phyloP scores from a whole-genome alignment of 2,329 filamentous ascomycete species.

The Monosporascus sp. region DNA sequence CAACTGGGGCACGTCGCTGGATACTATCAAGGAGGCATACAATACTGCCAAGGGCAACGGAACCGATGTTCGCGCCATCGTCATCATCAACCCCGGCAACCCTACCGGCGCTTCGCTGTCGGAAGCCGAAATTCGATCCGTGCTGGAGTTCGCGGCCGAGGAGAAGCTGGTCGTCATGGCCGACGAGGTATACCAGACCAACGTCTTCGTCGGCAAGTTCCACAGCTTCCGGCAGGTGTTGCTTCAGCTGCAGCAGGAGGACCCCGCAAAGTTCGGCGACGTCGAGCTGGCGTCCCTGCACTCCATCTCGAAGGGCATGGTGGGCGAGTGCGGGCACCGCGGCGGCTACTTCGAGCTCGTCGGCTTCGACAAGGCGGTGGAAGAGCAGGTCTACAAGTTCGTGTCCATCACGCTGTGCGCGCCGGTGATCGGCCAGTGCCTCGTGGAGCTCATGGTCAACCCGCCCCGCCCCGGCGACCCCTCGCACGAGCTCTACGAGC shows the following conservation, averaged over 20 bases:
- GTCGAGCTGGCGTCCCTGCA: slow-evolving; percentile 90
- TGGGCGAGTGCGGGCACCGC: slow-evolving; percentile 95
- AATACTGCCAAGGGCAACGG: slow-evolving; percentile 70
- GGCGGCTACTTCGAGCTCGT: slow-evolving; percentile 97
- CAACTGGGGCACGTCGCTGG: slow-evolving; percentile 82
- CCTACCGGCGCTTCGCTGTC: slow-evolving; percentile 86
- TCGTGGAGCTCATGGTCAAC: slow-evolving; percentile 98
- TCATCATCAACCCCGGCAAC: slow-evolving; percentile 98
- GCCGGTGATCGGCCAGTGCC: slow-evolving; percentile 90
- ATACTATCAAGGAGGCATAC: slow-evolving; percentile 69
- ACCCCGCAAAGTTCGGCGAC: slow-evolving; percentile 70
- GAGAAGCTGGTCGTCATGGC: slow-evolving; percentile 86
- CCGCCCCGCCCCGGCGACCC: slow-evolving; percentile 79
- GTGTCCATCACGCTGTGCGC: slow-evolving; percentile 95
- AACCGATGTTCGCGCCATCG: slow-evolving; percentile 84
- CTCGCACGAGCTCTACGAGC: slow-evolving; percentile 74
- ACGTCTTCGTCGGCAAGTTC: slow-evolving; percentile 92
- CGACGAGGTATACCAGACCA: slow-evolving; percentile 99
- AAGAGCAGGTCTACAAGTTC: slow-evolving; percentile 96
- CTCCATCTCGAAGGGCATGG: slow-evolving; percentile 96
- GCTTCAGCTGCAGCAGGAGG: slow-evolving; percentile 70
- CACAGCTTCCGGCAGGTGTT: slow-evolving; percentile 91
- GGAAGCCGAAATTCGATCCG: slow-evolving; percentile 70
- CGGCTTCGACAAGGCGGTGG: slow-evolving; percentile 79
- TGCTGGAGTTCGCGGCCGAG: slow-evolving; percentile 82